phyloP scores from a whole-genome alignment of 1,284 basidiomycete species.

The Anthracocystis setariae region DNA sequence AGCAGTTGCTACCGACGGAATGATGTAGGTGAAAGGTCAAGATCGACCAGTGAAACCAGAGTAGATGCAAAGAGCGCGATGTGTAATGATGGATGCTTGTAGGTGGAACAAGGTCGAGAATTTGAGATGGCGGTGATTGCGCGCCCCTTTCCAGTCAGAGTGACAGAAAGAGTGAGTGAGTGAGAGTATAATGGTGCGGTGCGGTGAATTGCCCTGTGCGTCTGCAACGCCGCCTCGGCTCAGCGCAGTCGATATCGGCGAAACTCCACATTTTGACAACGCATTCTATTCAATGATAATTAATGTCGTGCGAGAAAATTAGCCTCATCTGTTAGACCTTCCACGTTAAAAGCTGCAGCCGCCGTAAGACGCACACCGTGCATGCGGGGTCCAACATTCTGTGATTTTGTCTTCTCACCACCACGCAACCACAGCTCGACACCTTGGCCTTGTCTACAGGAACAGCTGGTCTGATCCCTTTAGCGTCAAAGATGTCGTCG shows the following conservation, averaged over 20 bases:
- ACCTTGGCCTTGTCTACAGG: background rate
- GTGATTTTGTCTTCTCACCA: background rate
- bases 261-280: constrained; percentile 22
- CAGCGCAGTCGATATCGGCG: constrained; percentile 1
- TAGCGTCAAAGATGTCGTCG: too few relatives aligned
- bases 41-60: too few relatives aligned
- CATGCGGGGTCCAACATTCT: background rate
- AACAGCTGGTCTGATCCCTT: background rate
- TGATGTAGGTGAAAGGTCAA: too few relatives aligned
- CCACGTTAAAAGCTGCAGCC: too few relatives aligned
- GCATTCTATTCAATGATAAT: background rate
- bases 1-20: too few relatives aligned
- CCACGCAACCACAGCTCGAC: background rate
- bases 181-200: too few relatives aligned
- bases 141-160: too few relatives aligned
- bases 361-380: too few relatives aligned
- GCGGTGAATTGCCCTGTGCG: constrained; percentile 12
- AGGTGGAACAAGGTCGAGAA: too few relatives aligned
- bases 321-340: background rate
- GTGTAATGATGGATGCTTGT: constrained; percentile 5
- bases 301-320: constrained; percentile 17
- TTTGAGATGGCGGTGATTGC: background rate
- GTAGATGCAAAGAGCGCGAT: background rate
- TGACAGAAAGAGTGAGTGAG: too few relatives aligned
- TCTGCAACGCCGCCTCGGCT: background rate